Percentiles rank a stretch among this genome's conserved stretches.
phyloP scores from a whole-genome alignment of 805 yeast species.

The Cyberlindnera japonica region DNA sequence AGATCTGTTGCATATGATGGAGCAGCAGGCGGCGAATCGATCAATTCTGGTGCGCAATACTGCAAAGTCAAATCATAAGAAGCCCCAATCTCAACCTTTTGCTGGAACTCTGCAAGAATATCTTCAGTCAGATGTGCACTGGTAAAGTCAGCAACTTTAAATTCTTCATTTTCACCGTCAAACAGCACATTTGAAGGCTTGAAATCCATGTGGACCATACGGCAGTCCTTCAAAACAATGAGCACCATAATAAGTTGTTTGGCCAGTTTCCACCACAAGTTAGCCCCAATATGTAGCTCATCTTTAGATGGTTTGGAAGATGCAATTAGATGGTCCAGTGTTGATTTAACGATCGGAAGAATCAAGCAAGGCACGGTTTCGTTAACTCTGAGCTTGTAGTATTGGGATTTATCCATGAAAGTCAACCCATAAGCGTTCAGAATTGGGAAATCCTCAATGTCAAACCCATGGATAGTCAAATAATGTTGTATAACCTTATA shows the following conservation, averaged over 20 bases:
- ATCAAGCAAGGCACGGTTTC: constrained; percentile 23
- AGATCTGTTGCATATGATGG: constrained; percentile 40
- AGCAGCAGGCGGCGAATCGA: constrained; percentile 22
- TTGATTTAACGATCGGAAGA: constrained; percentile 9
- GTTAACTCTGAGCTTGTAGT: constrained; percentile 9
- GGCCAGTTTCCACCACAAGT: constrained; percentile 33
- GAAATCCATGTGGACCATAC: constrained; percentile 44
- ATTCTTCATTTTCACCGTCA: constrained; percentile 19
- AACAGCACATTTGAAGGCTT: constrained; percentile 44
- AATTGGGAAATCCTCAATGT: constrained; percentile 14
- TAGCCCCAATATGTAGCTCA: constrained; percentile 19
- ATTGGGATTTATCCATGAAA: constrained; percentile 14
- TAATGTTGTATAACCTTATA: constrained; percentile 16
- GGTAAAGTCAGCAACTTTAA: constrained; percentile 47
- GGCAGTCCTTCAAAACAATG: constrained; percentile 24
- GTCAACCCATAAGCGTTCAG: constrained; percentile 20
- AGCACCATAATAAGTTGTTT: constrained; percentile 28
- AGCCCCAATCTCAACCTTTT: constrained; percentile 25
- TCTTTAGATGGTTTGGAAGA: neutral
- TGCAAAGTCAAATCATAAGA: constrained; percentile 34
- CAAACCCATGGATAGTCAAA: constrained; percentile 7
- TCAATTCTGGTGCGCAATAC: constrained; percentile 46
- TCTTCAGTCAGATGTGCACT: constrained; percentile 31
- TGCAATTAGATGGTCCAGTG: constrained; percentile 27
- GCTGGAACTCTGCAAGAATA: constrained; percentile 13